phyloP scores from a whole-genome alignment of 306 rosid genomes.

The Rosa rugosa region DNA sequence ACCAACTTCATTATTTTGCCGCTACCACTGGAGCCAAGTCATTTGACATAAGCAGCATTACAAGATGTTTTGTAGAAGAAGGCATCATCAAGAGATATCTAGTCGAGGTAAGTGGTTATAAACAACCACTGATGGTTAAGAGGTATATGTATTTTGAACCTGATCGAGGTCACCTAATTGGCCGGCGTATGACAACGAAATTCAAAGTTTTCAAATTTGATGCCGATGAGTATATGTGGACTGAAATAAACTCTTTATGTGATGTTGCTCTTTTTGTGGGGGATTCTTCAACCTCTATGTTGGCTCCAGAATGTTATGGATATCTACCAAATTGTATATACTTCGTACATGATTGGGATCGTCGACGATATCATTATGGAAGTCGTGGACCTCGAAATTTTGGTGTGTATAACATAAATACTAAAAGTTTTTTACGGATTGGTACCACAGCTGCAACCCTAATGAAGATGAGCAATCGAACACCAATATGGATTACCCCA shows the following conservation, averaged over 20 bases:
- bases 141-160: no score
- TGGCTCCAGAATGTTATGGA: neutral
- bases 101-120: no score
- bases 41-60: no score
- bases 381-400: neutral
- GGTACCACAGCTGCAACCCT: neutral
- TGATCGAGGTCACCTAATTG: no score
- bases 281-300: neutral
- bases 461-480: neutral
- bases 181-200: neutral
- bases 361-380: fast-evolving
- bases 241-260: neutral
- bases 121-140: no score
- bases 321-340: neutral
- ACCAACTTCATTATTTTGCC: no score
- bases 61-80: no score
- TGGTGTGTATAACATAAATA: neutral
- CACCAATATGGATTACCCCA: neutral
- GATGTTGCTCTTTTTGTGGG: neutral
- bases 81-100: no score
- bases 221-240: neutral
- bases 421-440: no score
- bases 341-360: neutral
- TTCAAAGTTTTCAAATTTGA: neutral
- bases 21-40: no score